Percentiles rank a stretch among this genome's conserved stretches.
These are phyloP conservation scores for Astrocystis sublimbata DNA, from an alignment of 495 filamentous ascomycete species.

Conservation along the genomic window DNA sequence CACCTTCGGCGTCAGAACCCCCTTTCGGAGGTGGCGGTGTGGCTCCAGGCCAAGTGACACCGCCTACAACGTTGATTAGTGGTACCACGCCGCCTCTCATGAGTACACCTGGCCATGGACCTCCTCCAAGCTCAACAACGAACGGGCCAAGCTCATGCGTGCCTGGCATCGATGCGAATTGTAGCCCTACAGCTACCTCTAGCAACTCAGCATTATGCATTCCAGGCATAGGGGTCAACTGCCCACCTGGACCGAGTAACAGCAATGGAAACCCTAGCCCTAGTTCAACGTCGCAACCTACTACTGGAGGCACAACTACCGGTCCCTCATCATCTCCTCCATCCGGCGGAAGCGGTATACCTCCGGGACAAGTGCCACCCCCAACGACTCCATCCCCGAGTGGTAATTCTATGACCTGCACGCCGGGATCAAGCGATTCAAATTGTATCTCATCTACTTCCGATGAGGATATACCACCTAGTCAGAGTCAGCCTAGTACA, in stretches of 20 bases:
- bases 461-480: constrained; percentile 13
- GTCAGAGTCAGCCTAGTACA: constrained; percentile 2
- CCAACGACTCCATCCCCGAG: constrained; percentile 8
- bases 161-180: not conserved
- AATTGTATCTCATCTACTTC: constrained; percentile 15
- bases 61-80: constrained; percentile 3
- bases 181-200: not conserved
- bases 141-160: constrained; percentile 14
- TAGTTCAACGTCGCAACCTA: constrained; percentile 2
- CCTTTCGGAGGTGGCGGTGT: constrained; percentile 16
- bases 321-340: constrained; percentile 12
- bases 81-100: constrained; percentile 6
- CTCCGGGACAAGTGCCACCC: constrained; percentile 6
- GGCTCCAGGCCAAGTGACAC: constrained; percentile 16
- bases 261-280: constrained; percentile 8
- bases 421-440: constrained; percentile 22
- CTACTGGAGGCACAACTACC: not conserved
- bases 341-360: not conserved
- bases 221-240: not conserved
- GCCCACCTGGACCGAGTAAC: not conserved
- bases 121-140: constrained; percentile 10
- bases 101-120: constrained; percentile 16
- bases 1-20: constrained; percentile 13
- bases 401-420: constrained; percentile 14
- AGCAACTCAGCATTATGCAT: not conserved